Conservation (phyloP, 2,329 filamentous ascomycete species). For the Periglandula ipomoeae region DNA sequence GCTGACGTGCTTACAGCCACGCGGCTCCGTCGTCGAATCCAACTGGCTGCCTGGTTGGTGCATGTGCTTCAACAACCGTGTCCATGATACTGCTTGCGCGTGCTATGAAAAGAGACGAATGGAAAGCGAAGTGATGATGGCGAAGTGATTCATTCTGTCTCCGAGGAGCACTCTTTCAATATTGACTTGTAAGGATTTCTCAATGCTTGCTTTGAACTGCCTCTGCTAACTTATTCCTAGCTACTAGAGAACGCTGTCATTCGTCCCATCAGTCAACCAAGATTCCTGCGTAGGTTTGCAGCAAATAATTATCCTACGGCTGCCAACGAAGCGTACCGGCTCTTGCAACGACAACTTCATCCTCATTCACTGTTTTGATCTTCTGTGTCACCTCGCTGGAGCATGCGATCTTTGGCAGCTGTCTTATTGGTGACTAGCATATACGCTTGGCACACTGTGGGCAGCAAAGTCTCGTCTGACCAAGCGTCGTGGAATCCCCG, state of each 20-base stretch:
- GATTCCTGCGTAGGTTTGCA: no score
- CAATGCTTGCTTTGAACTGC: no score
- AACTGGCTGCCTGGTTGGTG: not conserved
- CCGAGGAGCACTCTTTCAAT: no score
- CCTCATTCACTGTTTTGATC: not conserved
- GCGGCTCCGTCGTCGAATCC: not conserved
- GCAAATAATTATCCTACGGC: no score
- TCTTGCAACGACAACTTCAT: not conserved
- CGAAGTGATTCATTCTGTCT: no score
- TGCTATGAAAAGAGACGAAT: not conserved
- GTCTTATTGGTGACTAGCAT: not conserved
- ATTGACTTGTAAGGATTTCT: no score
- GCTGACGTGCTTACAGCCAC: not conserved
- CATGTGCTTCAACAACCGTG: not conserved
- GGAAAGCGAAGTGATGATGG: no score
- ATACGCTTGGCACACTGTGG: not conserved
- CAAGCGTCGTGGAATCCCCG: not conserved
- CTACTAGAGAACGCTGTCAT: no score
- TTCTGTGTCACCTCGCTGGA: not conserved
- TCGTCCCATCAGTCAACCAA: no score
- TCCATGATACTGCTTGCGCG: not conserved
- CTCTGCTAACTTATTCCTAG: no score
- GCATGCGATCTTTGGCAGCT: not conserved
- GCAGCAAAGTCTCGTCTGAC: not conserved
- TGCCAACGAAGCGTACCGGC: not conserved